These are phyloP conservation scores for Paspalum notatum DNA, from an alignment of 176 grass and related monocot genomes.

Conservation along the genomic window DNA sequence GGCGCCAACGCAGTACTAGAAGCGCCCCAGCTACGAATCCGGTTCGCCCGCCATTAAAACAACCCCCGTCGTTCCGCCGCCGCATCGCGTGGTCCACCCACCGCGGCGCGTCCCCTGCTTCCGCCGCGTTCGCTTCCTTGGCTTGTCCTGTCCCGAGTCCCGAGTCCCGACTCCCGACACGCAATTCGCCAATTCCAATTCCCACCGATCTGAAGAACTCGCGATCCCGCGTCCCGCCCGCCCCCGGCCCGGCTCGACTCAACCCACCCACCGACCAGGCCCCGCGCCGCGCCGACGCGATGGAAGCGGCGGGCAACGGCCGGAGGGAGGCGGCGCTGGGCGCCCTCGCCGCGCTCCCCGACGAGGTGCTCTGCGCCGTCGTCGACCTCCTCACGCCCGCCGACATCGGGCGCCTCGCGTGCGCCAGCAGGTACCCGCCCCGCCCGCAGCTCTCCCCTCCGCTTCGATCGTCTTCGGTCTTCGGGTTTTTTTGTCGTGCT, in stretches of 20 bases:
- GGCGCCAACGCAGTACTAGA: neutral
- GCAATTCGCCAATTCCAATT: slow-evolving; percentile 18
- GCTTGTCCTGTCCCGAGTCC: too few species aligned
- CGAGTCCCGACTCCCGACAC: slow-evolving; percentile 9
- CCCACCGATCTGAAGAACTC: neutral
- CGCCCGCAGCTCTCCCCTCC: neutral
- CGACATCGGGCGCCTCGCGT: slow-evolving; percentile 84
- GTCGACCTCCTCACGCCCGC: slow-evolving; percentile 79
- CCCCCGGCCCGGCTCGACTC: neutral
- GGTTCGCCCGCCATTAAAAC: slow-evolving; percentile 25
- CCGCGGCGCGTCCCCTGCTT: slow-evolving; percentile 7
- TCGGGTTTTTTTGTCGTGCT: neutral
- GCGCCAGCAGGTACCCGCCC: slow-evolving; percentile 73
- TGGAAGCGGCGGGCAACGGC: slow-evolving; percentile 48
- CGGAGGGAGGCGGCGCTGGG: slow-evolving; percentile 78
- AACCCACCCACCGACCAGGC: neutral
- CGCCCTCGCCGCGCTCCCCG: slow-evolving; percentile 68
- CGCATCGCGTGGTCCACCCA: neutral
- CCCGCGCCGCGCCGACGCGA: neutral
- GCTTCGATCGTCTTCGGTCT: neutral
- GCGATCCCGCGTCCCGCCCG: neutral
- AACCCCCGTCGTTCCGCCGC: neutral
- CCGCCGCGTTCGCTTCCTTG: neutral
- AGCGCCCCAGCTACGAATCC: neutral
- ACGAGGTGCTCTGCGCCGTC: slow-evolving; percentile 80